Conservation (phyloP, 2,329 filamentous ascomycete genomes). For the Colletotrichum limetticola region DNA sequence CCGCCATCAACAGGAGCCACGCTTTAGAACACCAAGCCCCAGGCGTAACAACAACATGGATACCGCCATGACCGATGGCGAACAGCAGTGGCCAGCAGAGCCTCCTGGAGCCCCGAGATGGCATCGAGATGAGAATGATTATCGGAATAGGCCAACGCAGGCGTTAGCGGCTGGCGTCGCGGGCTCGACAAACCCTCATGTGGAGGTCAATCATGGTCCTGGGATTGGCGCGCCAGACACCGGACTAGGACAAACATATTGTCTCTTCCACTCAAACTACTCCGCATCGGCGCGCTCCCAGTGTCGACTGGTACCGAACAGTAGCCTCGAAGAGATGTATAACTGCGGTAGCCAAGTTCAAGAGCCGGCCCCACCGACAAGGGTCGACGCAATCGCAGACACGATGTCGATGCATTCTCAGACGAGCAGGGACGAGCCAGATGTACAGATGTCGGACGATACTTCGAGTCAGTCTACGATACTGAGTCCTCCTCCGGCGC, state of each 20-base stretch:
- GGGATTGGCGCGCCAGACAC: neutral
- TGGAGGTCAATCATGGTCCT: neutral
- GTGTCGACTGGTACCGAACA: neutral
- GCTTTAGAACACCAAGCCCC: neutral
- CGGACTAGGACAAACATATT: neutral
- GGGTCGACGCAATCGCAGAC: neutral
- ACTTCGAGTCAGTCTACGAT: neutral
- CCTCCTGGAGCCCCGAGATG: no score
- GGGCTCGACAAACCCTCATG: neutral
- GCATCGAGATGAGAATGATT: neutral
- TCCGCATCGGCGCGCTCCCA: neutral
- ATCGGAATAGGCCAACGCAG: neutral
- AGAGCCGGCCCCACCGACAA: neutral
- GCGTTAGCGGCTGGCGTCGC: neutral
- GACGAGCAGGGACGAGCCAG: neutral
- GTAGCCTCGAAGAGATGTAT: neutral
- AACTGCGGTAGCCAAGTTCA: neutral
- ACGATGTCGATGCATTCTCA: neutral
- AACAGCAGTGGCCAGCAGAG: neutral
- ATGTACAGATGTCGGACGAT: neutral
- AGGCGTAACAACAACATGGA: neutral
- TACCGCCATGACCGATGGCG: neutral
- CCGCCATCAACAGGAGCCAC: neutral
- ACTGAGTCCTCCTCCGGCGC: neutral
- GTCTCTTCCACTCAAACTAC: neutral